Percentiles rank a stretch among this genome's conserved stretches.
Conservation (phyloP, 2,329 filamentous ascomycete genomes). For the Calonectria fujianensis region DNA sequence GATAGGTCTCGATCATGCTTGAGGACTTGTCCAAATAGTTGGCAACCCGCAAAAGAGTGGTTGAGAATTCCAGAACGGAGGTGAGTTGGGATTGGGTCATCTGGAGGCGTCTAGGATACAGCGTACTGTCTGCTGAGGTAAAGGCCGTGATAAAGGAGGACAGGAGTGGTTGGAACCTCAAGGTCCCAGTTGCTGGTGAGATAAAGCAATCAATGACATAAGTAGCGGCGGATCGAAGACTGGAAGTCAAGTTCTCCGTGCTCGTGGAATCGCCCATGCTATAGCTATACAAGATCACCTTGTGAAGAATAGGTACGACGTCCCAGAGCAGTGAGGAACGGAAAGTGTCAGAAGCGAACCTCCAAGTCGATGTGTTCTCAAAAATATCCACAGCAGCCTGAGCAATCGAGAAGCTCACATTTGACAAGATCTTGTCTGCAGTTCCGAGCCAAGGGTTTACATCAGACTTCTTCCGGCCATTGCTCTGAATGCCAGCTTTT, state of each 20-base stretch:
- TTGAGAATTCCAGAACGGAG: conserved; percentile 79
- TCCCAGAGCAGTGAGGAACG: conserved; percentile 80
- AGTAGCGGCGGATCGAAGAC: conserved; percentile 82
- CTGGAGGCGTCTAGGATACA: conserved; percentile 73
- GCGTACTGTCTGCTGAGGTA: conserved; percentile 74
- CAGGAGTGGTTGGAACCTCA: conserved; percentile 86
- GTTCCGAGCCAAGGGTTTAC: conserved; percentile 80
- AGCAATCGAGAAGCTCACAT: conserved; percentile 82
- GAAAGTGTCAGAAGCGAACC: conserved; percentile 81
- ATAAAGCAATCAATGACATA: conserved; percentile 87
- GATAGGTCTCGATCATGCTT: conserved; percentile 82
- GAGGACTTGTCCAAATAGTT: conserved; percentile 78
- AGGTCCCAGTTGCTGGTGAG: conserved; percentile 79
- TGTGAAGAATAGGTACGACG: conserved; percentile 82
- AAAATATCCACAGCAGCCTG: conserved; percentile 88
- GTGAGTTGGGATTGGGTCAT: conserved; percentile 78
- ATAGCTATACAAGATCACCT: conserved; percentile 82
- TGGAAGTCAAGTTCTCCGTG: conserved; percentile 70
- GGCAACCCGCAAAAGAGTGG: conserved; percentile 81
- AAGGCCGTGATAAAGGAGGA: conserved; percentile 75
- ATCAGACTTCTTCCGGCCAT: conserved; percentile 66
- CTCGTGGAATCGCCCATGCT: conserved; percentile 79
- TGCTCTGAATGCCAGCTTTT: conserved; percentile 72
- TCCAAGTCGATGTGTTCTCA: conserved; percentile 91
- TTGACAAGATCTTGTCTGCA: conserved; percentile 85